Evolutionary conservation across 2,329 filamentous ascomycete species (phyloP), one percentile per base, ranked within the genome.

Genomic region (Aspergillus arachidicola): DNA sequence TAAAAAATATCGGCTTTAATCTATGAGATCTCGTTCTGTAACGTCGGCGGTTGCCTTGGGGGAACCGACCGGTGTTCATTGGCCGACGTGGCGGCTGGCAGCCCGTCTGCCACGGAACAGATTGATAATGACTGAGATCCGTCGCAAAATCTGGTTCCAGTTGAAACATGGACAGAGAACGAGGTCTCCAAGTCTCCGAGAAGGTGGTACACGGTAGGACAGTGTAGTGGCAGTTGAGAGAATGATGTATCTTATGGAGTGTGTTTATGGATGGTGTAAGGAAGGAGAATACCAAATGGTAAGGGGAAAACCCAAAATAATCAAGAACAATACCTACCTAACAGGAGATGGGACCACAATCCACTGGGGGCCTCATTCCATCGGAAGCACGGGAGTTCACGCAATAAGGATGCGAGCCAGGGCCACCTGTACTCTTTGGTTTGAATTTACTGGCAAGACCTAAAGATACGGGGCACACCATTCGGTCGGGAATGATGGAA

Each of bases 71-170:
- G n/a, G 50, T 55, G 32, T 55, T 55, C 51, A 55, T 55, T 55
- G 51, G 51, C 51, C 51, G 32, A 55, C 32, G 32, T 55, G n/a
- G 51, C 51, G 51, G 51, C 51, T 55, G 51, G 51, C 51, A 55
- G 21, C 51, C 51, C 51, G 51, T 38, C 51, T n/a, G 21, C 51
- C 51, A 55, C 51, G 51, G 51, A 55, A 38, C 23, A 34, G 50
- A 54, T 54, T 54, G 50, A 54, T 54, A 54, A 36, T 54, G 50
- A 36, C 7, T 30, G n/a, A 55, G 51, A 55, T 55, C 51, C 32
- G 26, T 55, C 51, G 34, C 36, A 38, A 55, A 55, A 14, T 55
- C 36, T 38, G 32, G 51, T 55, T 55, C 19, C 10, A 21, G 28
- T 54, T 55, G 51, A 41, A 55, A 55, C 51, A 55, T 50, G 46